Evolutionary conservation across 179 eudicot genomes (phyloP), one percentile per base, ranked within the genome.

Genomic region (Silene coronaria): DNA sequence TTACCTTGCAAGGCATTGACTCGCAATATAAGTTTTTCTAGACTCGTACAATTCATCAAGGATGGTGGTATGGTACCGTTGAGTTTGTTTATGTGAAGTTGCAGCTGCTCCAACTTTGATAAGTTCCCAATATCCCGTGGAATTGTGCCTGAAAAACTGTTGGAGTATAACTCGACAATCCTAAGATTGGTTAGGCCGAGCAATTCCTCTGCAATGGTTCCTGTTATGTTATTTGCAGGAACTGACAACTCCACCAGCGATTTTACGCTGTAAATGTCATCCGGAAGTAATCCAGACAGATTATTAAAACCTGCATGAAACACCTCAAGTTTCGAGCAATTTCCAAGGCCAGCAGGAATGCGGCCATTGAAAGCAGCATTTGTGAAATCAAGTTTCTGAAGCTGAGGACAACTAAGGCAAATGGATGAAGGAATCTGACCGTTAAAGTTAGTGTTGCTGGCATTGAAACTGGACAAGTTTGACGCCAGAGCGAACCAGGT

Each of bases 31-130:
- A 94, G 88, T 46, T 65, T 77, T 22, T 46, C 85, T 27, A 94
- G 90, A 1, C 71, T 88, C 65, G 88, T 87, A 76, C 98, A 94
- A 71, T 88, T 86, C 78, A 81, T 77, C 81, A 94, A 79, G 16
- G 98, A 88, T 26, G 81, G 71, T 3, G 98, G 98, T 74, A 94
- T 80, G 24, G 84, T 48, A 53, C 98, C 98, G 6, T 16, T 86
- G 72, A 94, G 76, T 2, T 46, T 71, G 82, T 94, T 94, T 71
- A 91, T 83, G 84, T 90, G 94, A 53, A 93, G 96, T 26, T 73
- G 84, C 75, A 94, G 72, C 70, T 84, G 67, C 84, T 91, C 87
- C 85, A 94, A 79, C 7, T 74, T 80, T 14, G 87, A 69, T 26
- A 94, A 88, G 78, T 74, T 78, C 66, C 91, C 96, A 13, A 94